Evolutionary conservation across 83 land plant genomes (phyloP).

Genomic region (Diphasiastrum complanatum): DNA sequence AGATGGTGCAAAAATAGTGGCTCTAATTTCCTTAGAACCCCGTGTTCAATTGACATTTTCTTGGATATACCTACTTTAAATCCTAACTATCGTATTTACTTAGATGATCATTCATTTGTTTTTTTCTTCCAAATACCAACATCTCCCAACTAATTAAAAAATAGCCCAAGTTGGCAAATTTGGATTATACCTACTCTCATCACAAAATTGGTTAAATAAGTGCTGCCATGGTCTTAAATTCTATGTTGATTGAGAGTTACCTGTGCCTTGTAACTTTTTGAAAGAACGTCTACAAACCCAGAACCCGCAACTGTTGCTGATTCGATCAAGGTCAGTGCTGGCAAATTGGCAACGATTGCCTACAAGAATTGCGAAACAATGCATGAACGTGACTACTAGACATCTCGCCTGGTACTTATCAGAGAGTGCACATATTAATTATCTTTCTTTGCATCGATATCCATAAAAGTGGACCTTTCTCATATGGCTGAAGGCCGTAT

Average conservation of each 20-base stretch:
- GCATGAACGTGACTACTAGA: not conserved
- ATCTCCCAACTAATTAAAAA: not conserved
- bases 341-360: constrained; percentile 66
- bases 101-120: not conserved
- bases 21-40: too few species aligned
- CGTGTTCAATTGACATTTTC: too few species aligned
- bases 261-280: constrained; percentile 70
- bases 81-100: not conserved
- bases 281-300: constrained; percentile 77
- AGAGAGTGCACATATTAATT: not conserved
- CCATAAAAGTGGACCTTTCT: too few species aligned
- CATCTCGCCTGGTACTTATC: not conserved
- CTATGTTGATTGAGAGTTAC: constrained; percentile 22
- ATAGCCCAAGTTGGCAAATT: not conserved
- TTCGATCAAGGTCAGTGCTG: constrained; percentile 57
- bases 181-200: not conserved
- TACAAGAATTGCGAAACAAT: constrained; percentile 22
- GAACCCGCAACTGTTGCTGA: constrained; percentile 72
- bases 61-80: too few species aligned
- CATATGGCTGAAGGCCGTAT: too few species aligned
- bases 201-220: not conserved
- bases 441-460: constrained; percentile 4
- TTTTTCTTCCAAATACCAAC: not conserved
- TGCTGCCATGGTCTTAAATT: not conserved
- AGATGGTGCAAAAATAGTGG: too few species aligned